phyloP scores from a whole-genome alignment of 352 stramenopile genomes.

The Phytopythium oedochilum region DNA sequence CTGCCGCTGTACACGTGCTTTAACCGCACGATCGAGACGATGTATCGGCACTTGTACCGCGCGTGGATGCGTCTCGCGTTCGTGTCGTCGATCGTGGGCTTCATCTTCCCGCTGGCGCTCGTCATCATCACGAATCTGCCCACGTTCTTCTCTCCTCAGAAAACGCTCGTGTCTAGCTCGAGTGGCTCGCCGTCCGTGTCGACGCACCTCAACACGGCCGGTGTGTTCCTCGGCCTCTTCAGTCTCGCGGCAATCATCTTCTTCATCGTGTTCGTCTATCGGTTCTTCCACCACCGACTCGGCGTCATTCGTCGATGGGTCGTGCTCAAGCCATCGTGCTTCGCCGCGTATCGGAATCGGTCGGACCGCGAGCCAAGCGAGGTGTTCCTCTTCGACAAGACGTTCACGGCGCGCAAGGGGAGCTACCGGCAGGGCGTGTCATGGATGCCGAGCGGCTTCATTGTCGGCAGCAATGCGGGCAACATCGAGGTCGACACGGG shows the following conservation, averaged over 20 bases:
- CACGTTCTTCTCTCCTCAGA: slow-evolving; percentile 60
- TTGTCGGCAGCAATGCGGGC: slow-evolving; percentile 72
- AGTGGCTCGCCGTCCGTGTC: slow-evolving; percentile 33
- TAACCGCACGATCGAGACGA: slow-evolving; percentile 72
- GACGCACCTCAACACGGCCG: slow-evolving; percentile 37
- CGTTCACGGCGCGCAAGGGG: slow-evolving; percentile 67
- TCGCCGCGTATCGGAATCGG: slow-evolving; percentile 74
- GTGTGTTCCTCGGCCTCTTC: slow-evolving; percentile 54
- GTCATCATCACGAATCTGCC: slow-evolving; percentile 69
- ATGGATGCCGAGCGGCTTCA: slow-evolving; percentile 84
- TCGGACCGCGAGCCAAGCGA: slow-evolving; percentile 76
- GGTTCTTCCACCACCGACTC: slow-evolving; percentile 85
- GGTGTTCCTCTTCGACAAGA: slow-evolving; percentile 86
- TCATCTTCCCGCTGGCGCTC: slow-evolving; percentile 75
- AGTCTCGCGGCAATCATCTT: slow-evolving; percentile 55
- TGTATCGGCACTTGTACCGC: slow-evolving; percentile 84
- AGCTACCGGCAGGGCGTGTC: slow-evolving; percentile 81
- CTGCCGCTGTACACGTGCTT: slow-evolving; percentile 83
- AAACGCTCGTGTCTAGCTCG: slow-evolving; percentile 41
- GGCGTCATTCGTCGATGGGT: slow-evolving; percentile 84
- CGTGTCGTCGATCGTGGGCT: slow-evolving; percentile 72
- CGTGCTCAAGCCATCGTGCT: slow-evolving; percentile 83
- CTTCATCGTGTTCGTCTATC: slow-evolving; percentile 78
- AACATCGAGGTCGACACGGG: slow-evolving; percentile 85
- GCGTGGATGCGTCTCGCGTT: slow-evolving; percentile 86